phyloP scores from a whole-genome alignment of 495 filamentous ascomycete species.

The Achaetomiella virescens region DNA sequence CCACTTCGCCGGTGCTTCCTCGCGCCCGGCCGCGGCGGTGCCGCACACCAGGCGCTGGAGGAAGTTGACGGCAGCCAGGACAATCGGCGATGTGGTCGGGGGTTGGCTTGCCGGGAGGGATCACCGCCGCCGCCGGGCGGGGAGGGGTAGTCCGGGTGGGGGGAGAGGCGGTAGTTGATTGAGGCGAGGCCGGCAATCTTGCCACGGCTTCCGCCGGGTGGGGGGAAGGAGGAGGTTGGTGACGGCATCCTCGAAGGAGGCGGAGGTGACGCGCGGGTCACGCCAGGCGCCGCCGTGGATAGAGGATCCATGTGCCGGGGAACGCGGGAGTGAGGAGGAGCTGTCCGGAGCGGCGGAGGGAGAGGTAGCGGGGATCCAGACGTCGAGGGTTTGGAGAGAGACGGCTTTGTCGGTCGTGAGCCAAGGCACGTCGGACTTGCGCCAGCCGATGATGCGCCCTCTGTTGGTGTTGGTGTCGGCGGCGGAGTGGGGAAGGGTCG shows the following conservation, averaged over 20 bases:
- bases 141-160: constrained; percentile 52
- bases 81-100: constrained; percentile 71
- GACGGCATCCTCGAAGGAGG: constrained; percentile 33
- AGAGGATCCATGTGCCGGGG: constrained; percentile 40
- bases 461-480: not conserved
- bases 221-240: constrained; percentile 7
- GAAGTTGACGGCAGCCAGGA: constrained; percentile 54
- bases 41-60: constrained; percentile 43
- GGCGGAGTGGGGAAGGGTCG: not conserved
- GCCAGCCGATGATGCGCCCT: constrained; percentile 14
- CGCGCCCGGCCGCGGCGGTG: constrained; percentile 9
- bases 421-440: constrained; percentile 17
- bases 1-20: constrained; percentile 21
- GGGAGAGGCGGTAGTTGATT: constrained; percentile 73
- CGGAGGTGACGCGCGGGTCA: constrained; percentile 55
- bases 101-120: constrained; percentile 48
- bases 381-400: constrained; percentile 22
- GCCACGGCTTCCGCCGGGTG: not conserved
- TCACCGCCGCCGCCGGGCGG: constrained; percentile 14
- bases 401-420: not conserved
- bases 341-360: not conserved
- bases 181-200: constrained; percentile 60
- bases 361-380: constrained; percentile 16
- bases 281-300: constrained; percentile 91
- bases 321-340: constrained; percentile 1